Evolutionary conservation across 2,329 filamentous ascomycete species (phyloP).

Genomic region (Diaporthe amygdali): DNA sequence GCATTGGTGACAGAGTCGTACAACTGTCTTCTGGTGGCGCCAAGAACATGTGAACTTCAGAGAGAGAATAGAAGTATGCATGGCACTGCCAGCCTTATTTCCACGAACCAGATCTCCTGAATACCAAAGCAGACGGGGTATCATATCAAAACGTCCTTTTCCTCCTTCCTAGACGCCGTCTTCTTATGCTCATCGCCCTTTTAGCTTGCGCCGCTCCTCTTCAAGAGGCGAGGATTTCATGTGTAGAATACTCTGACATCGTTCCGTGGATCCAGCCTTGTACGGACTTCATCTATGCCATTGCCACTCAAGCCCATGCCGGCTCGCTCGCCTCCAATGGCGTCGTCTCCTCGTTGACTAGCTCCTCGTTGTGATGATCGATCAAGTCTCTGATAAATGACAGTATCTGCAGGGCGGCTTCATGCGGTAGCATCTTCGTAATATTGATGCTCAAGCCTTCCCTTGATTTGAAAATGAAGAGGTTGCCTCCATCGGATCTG

Average conservation of each 20-base stretch:
- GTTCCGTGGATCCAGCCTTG: neutral
- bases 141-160: slow-evolving; percentile 5
- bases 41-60: neutral
- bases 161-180: neutral
- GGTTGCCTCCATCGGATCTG: slow-evolving; percentile 23
- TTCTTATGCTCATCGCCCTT: neutral
- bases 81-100: neutral
- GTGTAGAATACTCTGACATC: neutral
- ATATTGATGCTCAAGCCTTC: slow-evolving; percentile 32
- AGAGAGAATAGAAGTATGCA: neutral
- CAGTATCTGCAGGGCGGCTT: slow-evolving; percentile 35
- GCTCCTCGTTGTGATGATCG: slow-evolving; percentile 26
- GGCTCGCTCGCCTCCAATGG: slow-evolving; percentile 23
- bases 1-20: neutral
- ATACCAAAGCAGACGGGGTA: slow-evolving; percentile 14
- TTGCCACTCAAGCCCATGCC: slow-evolving; percentile 17
- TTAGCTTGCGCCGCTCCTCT: neutral
- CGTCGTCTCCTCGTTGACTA: slow-evolving; percentile 23
- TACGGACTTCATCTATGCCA: neutral
- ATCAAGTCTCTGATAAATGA: slow-evolving; percentile 31
- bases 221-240: neutral
- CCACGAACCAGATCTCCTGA: neutral
- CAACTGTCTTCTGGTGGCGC: neutral
- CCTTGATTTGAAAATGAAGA: slow-evolving; percentile 19
- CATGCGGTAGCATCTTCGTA: slow-evolving; percentile 29